phyloP scores from a whole-genome alignment of 2,329 filamentous ascomycete genomes.

The Aureobasidium sp. region DNA sequence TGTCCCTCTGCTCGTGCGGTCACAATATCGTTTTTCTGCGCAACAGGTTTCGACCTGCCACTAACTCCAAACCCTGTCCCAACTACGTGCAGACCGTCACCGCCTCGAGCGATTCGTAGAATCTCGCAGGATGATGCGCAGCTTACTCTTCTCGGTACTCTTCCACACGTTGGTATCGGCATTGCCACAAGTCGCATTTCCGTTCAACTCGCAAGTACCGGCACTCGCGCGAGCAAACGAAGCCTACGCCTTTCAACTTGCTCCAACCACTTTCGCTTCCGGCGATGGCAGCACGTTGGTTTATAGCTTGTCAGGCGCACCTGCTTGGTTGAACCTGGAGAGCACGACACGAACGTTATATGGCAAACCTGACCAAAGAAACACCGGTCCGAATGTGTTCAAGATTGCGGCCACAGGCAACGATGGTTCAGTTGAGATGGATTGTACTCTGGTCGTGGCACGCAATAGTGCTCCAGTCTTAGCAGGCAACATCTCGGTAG shows the following conservation, averaged over 20 bases:
- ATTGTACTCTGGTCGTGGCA: conserved; percentile 63
- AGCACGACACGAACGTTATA: conserved; percentile 54
- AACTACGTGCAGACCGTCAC: neutral
- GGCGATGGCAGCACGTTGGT: conserved; percentile 43
- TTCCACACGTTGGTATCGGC: conserved; percentile 5
- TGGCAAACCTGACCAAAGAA: conserved; percentile 55
- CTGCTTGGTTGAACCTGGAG: conserved; percentile 68
- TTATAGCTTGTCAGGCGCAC: conserved; percentile 58
- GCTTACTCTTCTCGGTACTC: neutral
- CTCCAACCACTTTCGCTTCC: conserved; percentile 63
- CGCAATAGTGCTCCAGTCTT: conserved; percentile 46
- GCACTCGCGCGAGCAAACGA: conserved; percentile 62
- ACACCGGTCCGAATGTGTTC: conserved; percentile 53
- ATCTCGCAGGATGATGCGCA: neutral
- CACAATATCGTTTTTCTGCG: neutral
- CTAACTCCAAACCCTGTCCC: neutral
- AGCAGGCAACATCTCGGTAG: conserved; percentile 47
- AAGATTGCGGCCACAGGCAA: conserved; percentile 60
- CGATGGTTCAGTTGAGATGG: conserved; percentile 53
- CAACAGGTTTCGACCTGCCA: neutral
- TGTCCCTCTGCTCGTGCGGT: neutral
- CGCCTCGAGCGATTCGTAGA: neutral
- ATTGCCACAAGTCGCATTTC: conserved; percentile 46
- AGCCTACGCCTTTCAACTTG: conserved; percentile 63
- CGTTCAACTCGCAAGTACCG: conserved; percentile 76